Evolutionary conservation across 2,329 filamentous ascomycete species (phyloP), one percentile per base, ranked within the genome.

Genomic region (Daldinia sp.): DNA sequence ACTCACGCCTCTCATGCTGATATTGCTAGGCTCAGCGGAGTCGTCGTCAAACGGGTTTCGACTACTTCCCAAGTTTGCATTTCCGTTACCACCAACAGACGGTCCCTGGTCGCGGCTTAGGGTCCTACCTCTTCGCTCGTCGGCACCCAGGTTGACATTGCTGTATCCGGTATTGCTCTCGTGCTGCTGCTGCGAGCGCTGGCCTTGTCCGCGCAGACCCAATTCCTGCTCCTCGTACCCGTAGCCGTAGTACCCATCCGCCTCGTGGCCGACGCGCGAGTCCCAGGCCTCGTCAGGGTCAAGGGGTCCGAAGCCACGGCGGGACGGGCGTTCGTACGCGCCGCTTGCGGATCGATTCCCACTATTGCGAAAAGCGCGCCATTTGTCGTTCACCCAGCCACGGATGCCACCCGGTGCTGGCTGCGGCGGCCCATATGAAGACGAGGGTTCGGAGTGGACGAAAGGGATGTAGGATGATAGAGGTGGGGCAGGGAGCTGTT

Each of bases 221-320:
- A 93, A 82, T 79, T 94, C 92, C 76, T 92, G 89, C 81, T 93
- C 92, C 78, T 95, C 93, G 76, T 93, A 91, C 23, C 83, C 83
- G 1, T 82, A 81, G 1, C 87, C 87, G 77, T 90, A 89, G 12
- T 80, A 62, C 9, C 30, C 82, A 76, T 91, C 89, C 18, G 90
- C 88, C 79, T 94, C 92, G 73, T 89, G 85, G 65, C 92, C 92
- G 4, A 97, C 92, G 67, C 92, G 85, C 70, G 92, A 82, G 81
- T 96, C 93, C 93, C 93, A 97, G 1, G 93, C 92, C 76, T 94
- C 92, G 77, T 97, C 93, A 1, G 92, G 92, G 75, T 96, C 93
- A 51, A 93, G 85, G 3, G 89, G 84, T 1, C 90, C 89, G 78
- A 92, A 90, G 23, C 88, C 88, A 60, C 75, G 75, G 61, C 79